Base-by-base conservation (phyloP, 108 stramenopile species). In the Seminavis robusta region DNA sequence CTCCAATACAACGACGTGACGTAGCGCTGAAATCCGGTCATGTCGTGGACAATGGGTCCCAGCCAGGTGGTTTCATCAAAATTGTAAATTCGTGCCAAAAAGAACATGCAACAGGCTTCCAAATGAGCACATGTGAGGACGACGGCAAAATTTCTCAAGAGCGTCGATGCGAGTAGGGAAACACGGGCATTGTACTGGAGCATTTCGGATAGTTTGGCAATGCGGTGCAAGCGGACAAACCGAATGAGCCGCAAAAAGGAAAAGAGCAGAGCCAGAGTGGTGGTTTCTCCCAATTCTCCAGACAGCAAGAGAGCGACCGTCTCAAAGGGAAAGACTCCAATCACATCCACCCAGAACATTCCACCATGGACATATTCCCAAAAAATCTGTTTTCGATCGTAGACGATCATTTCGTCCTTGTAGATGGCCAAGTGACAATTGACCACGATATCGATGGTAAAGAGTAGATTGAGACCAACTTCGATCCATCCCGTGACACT, bases 301-400 rank as follows among this genome's bases (percentile, higher is more conserved):
- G 68, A 10, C 37, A 64, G 56, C 1, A 55, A 44, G n/a, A 84
- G 33, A 9, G 54, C 53, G 16, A 78, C 47, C 7, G 23, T 7
- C 26, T 80, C 64, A 44, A 80, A 78, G 9, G 83, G 83, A 36
- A 84, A 71, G 11, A 84, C 74, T 19, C 79, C 79, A 0, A 78
- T 25, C 1, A 80, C 17, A 54, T 84, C 83, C 16, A 80, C 49
- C 72, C 73, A 77, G 56, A 84, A 78, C 72, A 61, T 70, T 20
- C 31, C 1, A 29, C 42, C 40, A n/a, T n/a, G n/a, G 41, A 46
- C 7, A 34, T 75, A 75, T 15, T 56, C 33, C 26, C 26, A 36
- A 21, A 45, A 44, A 42, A 75, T 75, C 30, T 30, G 25, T 13
- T 20, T 7, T 36, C 65, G 33, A 19, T 63, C 64, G 34, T 39